Evolutionary conservation across 495 filamentous ascomycete genomes (phyloP), one percentile per base, ranked within the genome.

Genomic region (Hyaloscypha finlandica): DNA sequence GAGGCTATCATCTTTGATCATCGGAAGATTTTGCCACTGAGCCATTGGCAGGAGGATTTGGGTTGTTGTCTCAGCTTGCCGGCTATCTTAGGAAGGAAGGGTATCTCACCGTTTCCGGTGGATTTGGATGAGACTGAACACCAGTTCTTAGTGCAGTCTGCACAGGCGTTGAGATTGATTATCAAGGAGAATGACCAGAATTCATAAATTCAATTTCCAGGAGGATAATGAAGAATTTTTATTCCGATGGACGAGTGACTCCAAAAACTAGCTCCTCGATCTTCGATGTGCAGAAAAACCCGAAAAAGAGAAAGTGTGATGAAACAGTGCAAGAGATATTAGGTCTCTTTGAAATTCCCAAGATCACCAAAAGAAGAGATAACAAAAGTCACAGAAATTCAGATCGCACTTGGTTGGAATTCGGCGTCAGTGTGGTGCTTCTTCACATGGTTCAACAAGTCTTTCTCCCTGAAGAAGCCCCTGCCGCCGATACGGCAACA

Each of bases 1-100:
- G 66, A 77, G 39, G 73, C 76, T 16, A 75, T 81, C 20, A 58
- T 78, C 2, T 70, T 73, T 22, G 77, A 80, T 54, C 64, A 70
- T 39, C 59, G 73, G 59, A 59, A 75, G 66, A 64, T 77, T 25
- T 42, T 55, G 22, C 74, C 78, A 3, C 25, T 81, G 22, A 79
- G 76, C 58, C 75, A 79, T 60, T 79, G 72, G 65, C 74, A 76
- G 56, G 65, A 72, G 5, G 70, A 76, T 2, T 73, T 74, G 11
- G 72, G 71, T 0, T 78, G 75, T 55, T 79, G 77, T 66, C 70
- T 81, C 22, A 76, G 72, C n/a, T 61, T 76, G 67, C 78, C 77
- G 2, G 77, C 66, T 14, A 72, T 79, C 0, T 30, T 81, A 11
- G 78, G 78, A 14, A 64, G 75, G 32, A 65, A 74, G 64, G 77